Percentiles rank a stretch among this genome's conserved stretches.
Conservation (phyloP, 306 rosid genomes). For the Fragaria vesca region DNA sequence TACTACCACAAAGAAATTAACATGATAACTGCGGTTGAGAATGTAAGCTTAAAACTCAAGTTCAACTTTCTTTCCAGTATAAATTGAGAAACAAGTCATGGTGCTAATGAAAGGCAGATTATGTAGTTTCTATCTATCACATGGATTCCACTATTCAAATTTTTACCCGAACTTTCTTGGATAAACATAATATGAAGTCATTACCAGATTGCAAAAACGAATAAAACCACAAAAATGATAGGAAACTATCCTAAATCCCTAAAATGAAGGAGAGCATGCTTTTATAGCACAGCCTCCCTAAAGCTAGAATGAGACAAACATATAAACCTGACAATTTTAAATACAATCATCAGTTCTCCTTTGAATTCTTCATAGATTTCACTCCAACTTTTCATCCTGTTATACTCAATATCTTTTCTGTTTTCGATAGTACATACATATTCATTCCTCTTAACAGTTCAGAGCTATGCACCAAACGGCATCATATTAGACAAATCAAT, state of each 20-base stretch:
- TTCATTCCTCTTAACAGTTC: not conserved
- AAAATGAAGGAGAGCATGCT: not conserved
- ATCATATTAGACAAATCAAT: not conserved
- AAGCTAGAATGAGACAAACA: not conserved
- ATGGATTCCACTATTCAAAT: not conserved
- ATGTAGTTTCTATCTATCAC: not conserved
- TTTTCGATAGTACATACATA: not conserved
- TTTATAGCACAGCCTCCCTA: not conserved
- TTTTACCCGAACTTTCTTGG: not conserved
- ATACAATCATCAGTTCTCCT: not conserved
- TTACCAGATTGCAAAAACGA: not conserved
- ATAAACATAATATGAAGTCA: not conserved
- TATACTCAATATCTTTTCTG: not conserved
- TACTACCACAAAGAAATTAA: not conserved
- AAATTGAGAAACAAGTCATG: not conserved
- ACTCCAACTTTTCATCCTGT: not conserved
- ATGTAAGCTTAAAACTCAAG: slow-evolving; percentile 4
- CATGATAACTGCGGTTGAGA: not conserved
- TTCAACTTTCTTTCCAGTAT: not conserved
- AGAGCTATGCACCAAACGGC: not conserved
- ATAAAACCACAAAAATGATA: not conserved
- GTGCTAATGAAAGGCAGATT: not conserved
- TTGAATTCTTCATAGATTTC: not conserved
- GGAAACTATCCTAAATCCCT: not conserved
- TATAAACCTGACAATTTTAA: not conserved